Evolutionary conservation across 768 basidiomycete species (phyloP).

Genomic region (Tricholoma flavovirens): DNA sequence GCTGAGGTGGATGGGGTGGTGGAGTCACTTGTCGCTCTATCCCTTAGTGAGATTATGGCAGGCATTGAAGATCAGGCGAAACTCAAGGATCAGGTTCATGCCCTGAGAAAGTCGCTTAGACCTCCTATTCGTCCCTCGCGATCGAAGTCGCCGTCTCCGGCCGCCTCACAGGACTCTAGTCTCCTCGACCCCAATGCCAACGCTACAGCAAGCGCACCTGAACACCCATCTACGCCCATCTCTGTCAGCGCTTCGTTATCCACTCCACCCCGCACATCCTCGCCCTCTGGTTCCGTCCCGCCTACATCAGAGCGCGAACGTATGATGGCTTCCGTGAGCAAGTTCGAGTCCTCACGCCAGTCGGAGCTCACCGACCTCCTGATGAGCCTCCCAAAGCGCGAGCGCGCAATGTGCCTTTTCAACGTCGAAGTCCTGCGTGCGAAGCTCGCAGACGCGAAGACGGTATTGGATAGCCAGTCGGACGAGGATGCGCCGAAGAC

Average conservation of each 20-base stretch:
- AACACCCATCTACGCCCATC: conserved; percentile 83
- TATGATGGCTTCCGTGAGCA: conserved; percentile 59
- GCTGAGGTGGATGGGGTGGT: conserved; percentile 61
- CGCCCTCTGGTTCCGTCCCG: conserved; percentile 61
- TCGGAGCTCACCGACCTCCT: conserved; percentile 69
- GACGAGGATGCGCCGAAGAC: conserved; percentile 35
- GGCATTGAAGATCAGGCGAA: conserved; percentile 67
- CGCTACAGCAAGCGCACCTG: conserved; percentile 83
- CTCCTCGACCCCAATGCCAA: conserved; percentile 58
- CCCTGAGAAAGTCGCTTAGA: conserved; percentile 28
- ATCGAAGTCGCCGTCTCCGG: conserved; percentile 48
- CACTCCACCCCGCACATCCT: conserved; percentile 80
- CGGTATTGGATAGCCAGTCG: conserved; percentile 68
- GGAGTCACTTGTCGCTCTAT: conserved; percentile 62
- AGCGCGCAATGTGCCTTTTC: conserved; percentile 88
- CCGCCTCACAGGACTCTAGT: conserved; percentile 65
- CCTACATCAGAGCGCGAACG: conserved; percentile 69
- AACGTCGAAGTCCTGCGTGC: conserved; percentile 71
- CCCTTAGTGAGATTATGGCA: conserved; percentile 71
- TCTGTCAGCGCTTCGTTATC: conserved; percentile 71
- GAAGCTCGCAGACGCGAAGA: conserved; percentile 79
- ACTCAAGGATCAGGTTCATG: conserved; percentile 58
- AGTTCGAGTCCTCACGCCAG: conserved; percentile 55
- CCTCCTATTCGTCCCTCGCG: conserved; percentile 34
- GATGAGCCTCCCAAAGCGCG: conserved; percentile 83